These are phyloP conservation scores for Eremochloa ophiuroides DNA, from an alignment of 176 grass and related monocot genomes.

Conservation along the genomic window DNA sequence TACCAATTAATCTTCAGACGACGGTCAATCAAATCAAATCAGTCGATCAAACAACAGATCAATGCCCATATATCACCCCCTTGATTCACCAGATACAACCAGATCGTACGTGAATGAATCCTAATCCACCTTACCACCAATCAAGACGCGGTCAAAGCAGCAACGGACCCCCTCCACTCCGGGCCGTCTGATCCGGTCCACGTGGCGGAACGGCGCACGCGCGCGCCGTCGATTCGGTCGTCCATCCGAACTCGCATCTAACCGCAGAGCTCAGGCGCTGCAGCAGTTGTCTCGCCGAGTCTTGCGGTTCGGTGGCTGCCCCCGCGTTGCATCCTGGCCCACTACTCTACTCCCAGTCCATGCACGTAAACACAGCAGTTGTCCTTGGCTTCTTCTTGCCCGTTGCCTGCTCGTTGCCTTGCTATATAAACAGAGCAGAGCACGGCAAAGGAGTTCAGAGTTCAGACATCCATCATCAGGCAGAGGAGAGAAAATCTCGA, in stretches of 20 bases:
- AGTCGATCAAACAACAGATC: neutral
- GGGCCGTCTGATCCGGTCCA: neutral
- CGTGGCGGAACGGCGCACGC: neutral
- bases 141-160: neutral
- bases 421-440: neutral
- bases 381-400: neutral
- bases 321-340: neutral
- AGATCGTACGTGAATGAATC: neutral
- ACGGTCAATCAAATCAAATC: neutral
- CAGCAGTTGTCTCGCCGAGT: neutral
- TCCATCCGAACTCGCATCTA: too few relatives aligned
- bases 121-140: neutral
- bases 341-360: neutral
- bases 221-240: neutral
- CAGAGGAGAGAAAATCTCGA: neutral
- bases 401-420: neutral
- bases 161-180: neutral
- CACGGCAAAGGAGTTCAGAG: neutral
- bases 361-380: neutral
- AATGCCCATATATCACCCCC: neutral
- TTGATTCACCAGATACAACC: neutral
- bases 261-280: too few relatives aligned
- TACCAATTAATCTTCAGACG: neutral
- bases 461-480: neutral
- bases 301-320: slow-evolving; percentile 22